Conservation (phyloP, 257 asterid genomes). For the Orobanche coerulescens region DNA sequence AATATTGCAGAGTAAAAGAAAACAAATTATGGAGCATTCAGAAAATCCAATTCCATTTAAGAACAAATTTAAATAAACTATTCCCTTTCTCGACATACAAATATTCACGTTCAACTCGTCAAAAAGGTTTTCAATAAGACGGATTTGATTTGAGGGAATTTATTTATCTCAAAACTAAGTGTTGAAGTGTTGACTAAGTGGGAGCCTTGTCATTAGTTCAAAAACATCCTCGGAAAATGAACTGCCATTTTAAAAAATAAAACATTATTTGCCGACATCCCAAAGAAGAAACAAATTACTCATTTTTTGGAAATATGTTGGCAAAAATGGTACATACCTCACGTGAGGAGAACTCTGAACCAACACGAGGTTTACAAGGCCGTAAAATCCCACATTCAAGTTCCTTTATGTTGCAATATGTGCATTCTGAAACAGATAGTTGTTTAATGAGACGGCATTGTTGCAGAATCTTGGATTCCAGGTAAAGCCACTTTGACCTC, state of each 20-base stretch:
- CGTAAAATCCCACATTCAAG: slow-evolving; percentile 38
- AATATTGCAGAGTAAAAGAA: neutral
- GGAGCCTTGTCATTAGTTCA: slow-evolving; percentile 8
- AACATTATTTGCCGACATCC: slow-evolving; percentile 7
- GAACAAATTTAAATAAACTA: neutral
- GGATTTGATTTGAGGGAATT: neutral
- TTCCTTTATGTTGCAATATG: slow-evolving; percentile 64
- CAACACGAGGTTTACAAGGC: slow-evolving; percentile 27
- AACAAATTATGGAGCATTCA: neutral
- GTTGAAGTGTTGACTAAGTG: neutral
- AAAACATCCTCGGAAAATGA: neutral
- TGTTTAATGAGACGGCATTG: slow-evolving; percentile 50
- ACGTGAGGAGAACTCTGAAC: slow-evolving; percentile 31
- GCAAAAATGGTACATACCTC: slow-evolving; percentile 40
- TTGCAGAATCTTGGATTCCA: slow-evolving; percentile 59
- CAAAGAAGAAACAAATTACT: slow-evolving; percentile 14
- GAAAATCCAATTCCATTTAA: neutral
- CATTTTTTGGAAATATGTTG: neutral
- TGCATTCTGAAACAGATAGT: slow-evolving; percentile 72
- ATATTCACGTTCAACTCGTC: slow-evolving; percentile 1
- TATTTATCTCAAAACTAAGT: neutral
- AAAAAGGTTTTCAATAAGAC: neutral
- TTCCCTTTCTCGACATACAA: neutral
- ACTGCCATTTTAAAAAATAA: neutral
- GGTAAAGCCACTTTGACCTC: slow-evolving; percentile 53